Evolutionary conservation across 2,329 filamentous ascomycete species (phyloP), one percentile per base, ranked within the genome.

Genomic region (Penicillium polonicum): DNA sequence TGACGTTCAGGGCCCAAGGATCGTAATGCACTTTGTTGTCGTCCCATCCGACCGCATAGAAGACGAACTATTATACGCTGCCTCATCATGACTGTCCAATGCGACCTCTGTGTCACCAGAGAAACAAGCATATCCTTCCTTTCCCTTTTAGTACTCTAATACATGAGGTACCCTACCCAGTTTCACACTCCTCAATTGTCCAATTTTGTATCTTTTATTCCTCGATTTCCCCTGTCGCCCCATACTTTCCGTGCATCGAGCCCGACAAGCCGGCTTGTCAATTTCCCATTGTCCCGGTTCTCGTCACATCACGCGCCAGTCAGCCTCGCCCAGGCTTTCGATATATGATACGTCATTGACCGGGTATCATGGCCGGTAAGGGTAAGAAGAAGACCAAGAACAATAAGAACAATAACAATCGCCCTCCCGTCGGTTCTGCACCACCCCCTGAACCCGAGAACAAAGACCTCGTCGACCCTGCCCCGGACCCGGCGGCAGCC

Each of bases 361-460:
- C 63, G 60, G 63, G 69, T 67, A 68, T 61, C 60, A 78, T 77
- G 78, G 65, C 60, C 62, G 62, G 55, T 46, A 62, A 72, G 61
- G 74, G 68, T 58, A 71, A 68, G 64, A 65, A 59, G 42, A 62
- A 72, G 59, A 75, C 67, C 57, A 76, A 73, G 59, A 71, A 70
- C 59, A 73, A 68, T 50, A 70, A 70, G 48, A 70, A 68, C 61
- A 68, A 60, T 60, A 70, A 60, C 50, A 69, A 68, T 59, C 62
- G 62, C 41, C 58, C 53, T 45, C 67, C 68, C 58, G 62, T 69
- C 58, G 71, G 68, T 60, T 58, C 70, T 59, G 67, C 64, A 52
- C 61, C 60, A 57, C 60, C 64, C 53, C 62, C 67, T 55, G 60
- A 62, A 35, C 54, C 62, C 41, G 67, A 70, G 52, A 55, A 55